Evolutionary conservation across 306 rosid genomes (phyloP).

Genomic region (Hippophae gyantsensis): DNA sequence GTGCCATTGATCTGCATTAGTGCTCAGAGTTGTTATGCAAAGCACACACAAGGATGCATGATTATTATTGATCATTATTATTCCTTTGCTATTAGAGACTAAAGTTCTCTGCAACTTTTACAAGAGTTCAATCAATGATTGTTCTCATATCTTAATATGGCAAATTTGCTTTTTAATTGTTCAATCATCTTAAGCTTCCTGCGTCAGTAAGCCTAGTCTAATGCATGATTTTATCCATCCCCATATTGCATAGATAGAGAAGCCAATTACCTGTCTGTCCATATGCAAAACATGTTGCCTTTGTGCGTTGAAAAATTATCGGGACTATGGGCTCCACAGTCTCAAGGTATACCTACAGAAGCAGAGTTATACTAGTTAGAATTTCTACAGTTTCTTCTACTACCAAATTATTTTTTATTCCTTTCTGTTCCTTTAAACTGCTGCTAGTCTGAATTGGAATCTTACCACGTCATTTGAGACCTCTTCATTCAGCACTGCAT

Average conservation of each 20-base stretch:
- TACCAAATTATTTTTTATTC: not conserved
- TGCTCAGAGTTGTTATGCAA: too few species aligned
- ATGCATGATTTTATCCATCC: conserved; percentile 11
- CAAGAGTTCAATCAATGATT: too few species aligned
- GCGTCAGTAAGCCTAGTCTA: conserved; percentile 4
- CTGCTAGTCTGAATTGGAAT: conserved; percentile 8
- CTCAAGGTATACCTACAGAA: conserved; percentile 68
- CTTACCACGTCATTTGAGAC: conserved; percentile 89
- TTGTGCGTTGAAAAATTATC: conserved; percentile 88
- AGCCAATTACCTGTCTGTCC: conserved; percentile 86
- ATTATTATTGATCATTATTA: too few species aligned
- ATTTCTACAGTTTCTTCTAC: too few species aligned
- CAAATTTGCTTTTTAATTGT: too few species aligned
- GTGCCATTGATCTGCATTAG: too few species aligned
- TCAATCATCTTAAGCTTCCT: too few species aligned
- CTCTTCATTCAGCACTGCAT: conserved; percentile 95
- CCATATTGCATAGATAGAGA: conserved; percentile 18
- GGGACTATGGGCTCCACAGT: conserved; percentile 99
- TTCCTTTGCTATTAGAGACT: too few species aligned
- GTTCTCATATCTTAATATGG: too few species aligned
- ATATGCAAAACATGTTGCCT: conserved; percentile 97
- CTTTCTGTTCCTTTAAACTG: not conserved
- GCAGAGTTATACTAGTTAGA: too few species aligned
- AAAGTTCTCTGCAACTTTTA: too few species aligned
- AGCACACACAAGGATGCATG: too few species aligned